A percentile compares a stretch with the other conserved stretches of the same genome.
These are phyloP conservation scores for Aspergillus fijiensis DNA, from an alignment of 2,329 filamentous ascomycete species.

Conservation along the genomic window DNA sequence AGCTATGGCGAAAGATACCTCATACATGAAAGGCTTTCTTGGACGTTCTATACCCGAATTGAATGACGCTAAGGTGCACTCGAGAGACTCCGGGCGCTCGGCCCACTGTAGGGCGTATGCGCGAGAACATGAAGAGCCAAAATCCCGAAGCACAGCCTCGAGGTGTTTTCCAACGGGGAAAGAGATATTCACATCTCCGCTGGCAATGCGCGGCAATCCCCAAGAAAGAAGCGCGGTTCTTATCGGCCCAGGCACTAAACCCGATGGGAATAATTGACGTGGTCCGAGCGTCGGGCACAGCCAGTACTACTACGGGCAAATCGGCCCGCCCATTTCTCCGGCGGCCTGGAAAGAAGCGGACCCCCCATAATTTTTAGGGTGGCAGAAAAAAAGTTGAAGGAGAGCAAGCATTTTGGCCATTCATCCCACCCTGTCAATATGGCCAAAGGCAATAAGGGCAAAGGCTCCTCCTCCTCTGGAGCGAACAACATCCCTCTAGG, in stretches of 20 bases:
- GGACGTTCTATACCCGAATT: conserved; percentile 14
- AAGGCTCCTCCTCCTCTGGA: conserved; percentile 30
- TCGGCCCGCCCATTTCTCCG: conserved; percentile 28
- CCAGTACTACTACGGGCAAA: background rate
- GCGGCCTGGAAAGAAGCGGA: conserved; percentile 18
- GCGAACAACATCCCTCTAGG: conserved; percentile 19
- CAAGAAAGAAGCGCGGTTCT: background rate
- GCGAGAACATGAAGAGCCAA: conserved; percentile 27
- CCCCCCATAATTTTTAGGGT: conserved; percentile 22
- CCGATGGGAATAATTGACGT: background rate
- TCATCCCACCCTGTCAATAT: conserved; percentile 26
- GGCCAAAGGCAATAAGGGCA: conserved; percentile 39
- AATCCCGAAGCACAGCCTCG: background rate
- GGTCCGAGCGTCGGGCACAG: background rate
- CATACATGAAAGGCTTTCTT: conserved; percentile 41
- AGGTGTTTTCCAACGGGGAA: background rate
- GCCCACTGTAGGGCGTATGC: conserved; percentile 25
- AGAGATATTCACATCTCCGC: background rate
- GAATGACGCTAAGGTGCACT: conserved; percentile 26
- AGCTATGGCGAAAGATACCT: background rate
- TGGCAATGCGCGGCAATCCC: background rate
- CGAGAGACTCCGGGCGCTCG: conserved; percentile 26
- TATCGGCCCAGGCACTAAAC: background rate
- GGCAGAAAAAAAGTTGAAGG: conserved; percentile 36
- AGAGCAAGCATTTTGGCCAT: conserved; percentile 23